Conservation (phyloP, 2,329 filamentous ascomycete species). For the Hypomyces rosellus region DNA sequence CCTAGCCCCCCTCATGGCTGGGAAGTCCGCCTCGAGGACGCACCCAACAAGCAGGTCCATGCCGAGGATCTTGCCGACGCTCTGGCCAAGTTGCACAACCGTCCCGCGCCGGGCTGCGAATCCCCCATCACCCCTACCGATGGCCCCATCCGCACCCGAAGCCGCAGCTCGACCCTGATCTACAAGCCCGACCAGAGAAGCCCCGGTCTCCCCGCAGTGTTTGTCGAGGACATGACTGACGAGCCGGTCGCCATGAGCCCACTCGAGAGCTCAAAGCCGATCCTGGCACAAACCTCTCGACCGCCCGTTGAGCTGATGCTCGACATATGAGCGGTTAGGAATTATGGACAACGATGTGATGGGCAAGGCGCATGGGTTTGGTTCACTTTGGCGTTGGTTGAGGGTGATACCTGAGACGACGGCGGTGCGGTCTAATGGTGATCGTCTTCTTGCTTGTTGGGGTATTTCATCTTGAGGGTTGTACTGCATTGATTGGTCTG, state of each 20-base stretch:
- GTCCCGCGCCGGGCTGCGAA: conserved; percentile 18
- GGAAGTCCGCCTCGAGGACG: conserved; percentile 62
- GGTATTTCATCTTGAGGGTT: neutral
- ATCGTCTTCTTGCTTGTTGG: too few relatives aligned
- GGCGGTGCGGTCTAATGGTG: too few relatives aligned
- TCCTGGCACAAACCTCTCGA: conserved; percentile 53
- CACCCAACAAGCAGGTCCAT: conserved; percentile 63
- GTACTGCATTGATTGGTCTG: neutral
- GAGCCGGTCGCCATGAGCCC: conserved; percentile 41
- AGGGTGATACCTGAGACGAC: neutral
- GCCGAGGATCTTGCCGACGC: conserved; percentile 64
- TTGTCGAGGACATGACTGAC: conserved; percentile 62
- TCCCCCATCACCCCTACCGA: conserved; percentile 28
- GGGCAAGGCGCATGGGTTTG: neutral
- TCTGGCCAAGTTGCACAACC: conserved; percentile 54
- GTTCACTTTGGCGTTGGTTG: neutral
- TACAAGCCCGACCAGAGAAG: conserved; percentile 55
- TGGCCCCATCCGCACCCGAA: conserved; percentile 33
- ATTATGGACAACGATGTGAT: neutral
- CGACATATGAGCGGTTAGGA: conserved; percentile 21
- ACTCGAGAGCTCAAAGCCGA: conserved; percentile 37
- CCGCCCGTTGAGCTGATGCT: conserved; percentile 62
- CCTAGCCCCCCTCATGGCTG: conserved; percentile 63
- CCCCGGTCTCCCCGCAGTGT: conserved; percentile 56
- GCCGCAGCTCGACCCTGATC: conserved; percentile 59